Base-by-base conservation (phyloP, 164 flowering plant genomes). In the Aristolochia fimbriata region DNA sequence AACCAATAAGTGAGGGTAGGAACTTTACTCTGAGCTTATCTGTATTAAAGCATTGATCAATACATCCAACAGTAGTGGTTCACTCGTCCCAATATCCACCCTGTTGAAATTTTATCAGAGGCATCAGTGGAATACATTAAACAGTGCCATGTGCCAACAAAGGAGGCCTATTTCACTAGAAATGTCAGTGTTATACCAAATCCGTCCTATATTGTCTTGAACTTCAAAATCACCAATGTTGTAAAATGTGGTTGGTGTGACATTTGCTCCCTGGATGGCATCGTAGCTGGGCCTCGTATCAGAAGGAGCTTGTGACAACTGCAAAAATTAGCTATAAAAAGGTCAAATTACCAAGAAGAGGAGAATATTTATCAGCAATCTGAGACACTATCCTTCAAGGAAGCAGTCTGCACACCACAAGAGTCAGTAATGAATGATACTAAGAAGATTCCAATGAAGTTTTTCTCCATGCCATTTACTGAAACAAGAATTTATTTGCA, bases 191-290 rank as follows among this genome's bases (percentile, higher is more conserved):
- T 21, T 10, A 55, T 82, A 93, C 97, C 99, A 93, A 68, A 93
- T 59, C 25, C 99, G 90, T 57, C 88, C 97, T 62, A 93, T 47
- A 64, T 87, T 86, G 68, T 93, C 92, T 80, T 90, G 99, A 72
- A 90, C 56, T 78, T 93, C 99, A 60, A 93, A 74, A 68, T 93
- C 91, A 13, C 97, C 92, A 65, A 87, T 85, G 73, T 93, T 93
- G 69, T 83, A 90, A 77, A 93, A 93, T 53, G 97, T 87, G 47
- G 94, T 78, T 69, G 96, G 92, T 1, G 70, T 74, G 47, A 83
- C 86, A 80, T 90, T 84, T 63, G 97, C 94, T 66, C 96, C 97
- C 66, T 80, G 87, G 72, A 85, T 78, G 57, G 86, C 84, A 82
- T 93, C 99, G 76, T 93, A 93, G 60, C 64, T 78, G 53, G 94